phyloP scores from a whole-genome alignment of 2,329 filamentous ascomycete species.

The Westerdykella ornata region DNA sequence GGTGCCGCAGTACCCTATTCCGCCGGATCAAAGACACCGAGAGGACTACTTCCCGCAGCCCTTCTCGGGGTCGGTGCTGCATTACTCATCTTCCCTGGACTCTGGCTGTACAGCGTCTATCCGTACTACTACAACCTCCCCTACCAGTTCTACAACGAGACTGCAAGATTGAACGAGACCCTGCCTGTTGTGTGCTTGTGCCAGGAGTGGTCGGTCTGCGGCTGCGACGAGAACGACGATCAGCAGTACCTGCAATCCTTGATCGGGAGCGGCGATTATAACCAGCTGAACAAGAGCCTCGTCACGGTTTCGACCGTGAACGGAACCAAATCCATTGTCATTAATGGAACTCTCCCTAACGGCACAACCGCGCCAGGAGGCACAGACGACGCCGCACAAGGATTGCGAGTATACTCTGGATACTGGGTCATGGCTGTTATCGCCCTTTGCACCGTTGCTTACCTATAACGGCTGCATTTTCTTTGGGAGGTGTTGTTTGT shows the following conservation, averaged over 20 bases:
- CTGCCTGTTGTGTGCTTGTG: constrained; percentile 58
- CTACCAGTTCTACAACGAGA: constrained; percentile 48
- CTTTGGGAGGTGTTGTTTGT: too few species aligned
- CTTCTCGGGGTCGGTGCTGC: constrained; percentile 45
- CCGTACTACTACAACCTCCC: constrained; percentile 54
- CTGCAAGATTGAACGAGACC: constrained; percentile 47
- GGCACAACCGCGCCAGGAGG: constrained; percentile 41
- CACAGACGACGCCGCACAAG: constrained; percentile 21
- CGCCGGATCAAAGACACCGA: constrained; percentile 46
- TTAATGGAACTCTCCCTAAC: constrained; percentile 71
- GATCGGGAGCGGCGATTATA: constrained; percentile 51
- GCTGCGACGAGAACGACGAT: constrained; percentile 62
- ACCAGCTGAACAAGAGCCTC: constrained; percentile 53
- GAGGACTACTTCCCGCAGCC: constrained; percentile 46
- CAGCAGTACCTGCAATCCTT: constrained; percentile 55
- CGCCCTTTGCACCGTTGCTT: constrained; percentile 27
- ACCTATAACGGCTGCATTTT: constrained; percentile 15
- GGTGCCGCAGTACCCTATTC: constrained; percentile 52
- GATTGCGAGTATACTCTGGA: constrained; percentile 26
- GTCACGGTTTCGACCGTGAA: constrained; percentile 58
- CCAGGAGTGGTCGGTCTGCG: constrained; percentile 51
- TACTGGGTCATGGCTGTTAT: constrained; percentile 37
- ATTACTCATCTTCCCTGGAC: constrained; percentile 55
- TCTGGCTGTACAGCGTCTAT: constrained; percentile 60
- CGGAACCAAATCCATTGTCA: constrained; percentile 56